Evolutionary conservation across 1,284 basidiomycete species (phyloP).

Genomic region (Porogramme epimiltina): DNA sequence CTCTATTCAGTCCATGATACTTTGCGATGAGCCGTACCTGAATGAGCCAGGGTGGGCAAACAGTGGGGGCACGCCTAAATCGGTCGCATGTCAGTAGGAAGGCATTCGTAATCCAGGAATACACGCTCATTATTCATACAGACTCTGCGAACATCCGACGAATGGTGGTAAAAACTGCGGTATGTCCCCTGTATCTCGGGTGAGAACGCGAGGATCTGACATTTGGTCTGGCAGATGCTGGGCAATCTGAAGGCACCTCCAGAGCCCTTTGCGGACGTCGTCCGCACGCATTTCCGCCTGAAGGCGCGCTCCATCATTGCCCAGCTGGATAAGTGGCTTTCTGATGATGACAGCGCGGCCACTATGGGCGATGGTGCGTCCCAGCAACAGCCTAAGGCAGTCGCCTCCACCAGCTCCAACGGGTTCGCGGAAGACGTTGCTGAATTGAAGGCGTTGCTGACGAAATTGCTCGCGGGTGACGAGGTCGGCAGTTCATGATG

Average conservation of each 20-base stretch:
- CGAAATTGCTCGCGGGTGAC: conserved; percentile 41
- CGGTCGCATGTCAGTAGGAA: conserved; percentile 63
- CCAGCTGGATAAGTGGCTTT: conserved; percentile 83
- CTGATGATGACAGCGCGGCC: conserved; percentile 66
- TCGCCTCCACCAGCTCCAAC: conserved; percentile 48
- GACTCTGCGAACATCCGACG: conserved; percentile 86
- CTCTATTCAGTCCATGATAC: conserved; percentile 93
- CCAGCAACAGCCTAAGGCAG: conserved; percentile 26
- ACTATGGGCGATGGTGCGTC: conserved; percentile 53
- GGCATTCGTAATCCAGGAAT: background rate
- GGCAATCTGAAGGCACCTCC: conserved; percentile 81
- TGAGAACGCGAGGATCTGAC: too few species aligned
- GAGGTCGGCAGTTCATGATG: background rate
- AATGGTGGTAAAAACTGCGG: conserved; percentile 87
- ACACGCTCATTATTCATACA: conserved; percentile 30
- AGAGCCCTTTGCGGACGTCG: conserved; percentile 79
- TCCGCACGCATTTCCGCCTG: conserved; percentile 87
- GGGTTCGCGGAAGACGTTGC: conserved; percentile 67
- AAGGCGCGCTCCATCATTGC: conserved; percentile 70
- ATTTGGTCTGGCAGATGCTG: conserved; percentile 62
- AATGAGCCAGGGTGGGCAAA: conserved; percentile 89
- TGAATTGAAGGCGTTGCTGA: conserved; percentile 63
- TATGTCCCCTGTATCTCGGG: conserved; percentile 37
- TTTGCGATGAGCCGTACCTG: conserved; percentile 86
- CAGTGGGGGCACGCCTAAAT: conserved; percentile 69